Evolutionary conservation across 768 basidiomycete genomes (phyloP).

Genomic region (Boletus sp.): DNA sequence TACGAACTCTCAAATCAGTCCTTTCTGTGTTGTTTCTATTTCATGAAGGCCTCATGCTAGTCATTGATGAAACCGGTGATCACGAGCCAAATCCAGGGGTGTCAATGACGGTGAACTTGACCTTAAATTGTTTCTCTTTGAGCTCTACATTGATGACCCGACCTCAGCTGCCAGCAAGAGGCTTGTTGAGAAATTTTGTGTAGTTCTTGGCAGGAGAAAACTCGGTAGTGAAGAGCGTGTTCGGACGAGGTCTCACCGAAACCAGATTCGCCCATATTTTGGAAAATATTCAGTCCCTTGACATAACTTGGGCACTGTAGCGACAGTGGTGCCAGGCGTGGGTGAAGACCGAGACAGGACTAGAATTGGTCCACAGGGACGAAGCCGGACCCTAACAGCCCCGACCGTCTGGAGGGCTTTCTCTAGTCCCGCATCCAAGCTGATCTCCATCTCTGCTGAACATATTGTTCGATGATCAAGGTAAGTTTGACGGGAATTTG

Average conservation of each 20-base stretch:
- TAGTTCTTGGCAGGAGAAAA: conserved; percentile 91
- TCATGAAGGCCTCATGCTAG: background rate
- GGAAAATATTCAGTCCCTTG: background rate
- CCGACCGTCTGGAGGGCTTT: too few relatives aligned
- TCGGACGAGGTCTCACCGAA: conserved; percentile 94
- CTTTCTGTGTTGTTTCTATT: background rate
- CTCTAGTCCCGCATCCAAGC: too few relatives aligned
- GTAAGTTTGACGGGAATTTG: too few relatives aligned
- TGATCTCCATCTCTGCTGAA: too few relatives aligned
- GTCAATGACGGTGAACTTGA: conserved; percentile 98
- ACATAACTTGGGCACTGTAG: too few relatives aligned
- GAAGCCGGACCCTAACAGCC: too few relatives aligned
- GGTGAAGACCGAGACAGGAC: too few relatives aligned
- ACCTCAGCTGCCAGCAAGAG: conserved; percentile 89
- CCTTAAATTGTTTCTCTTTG: conserved; percentile 98
- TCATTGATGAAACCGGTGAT: background rate
- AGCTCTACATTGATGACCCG: conserved; percentile 99
- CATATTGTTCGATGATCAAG: too few relatives aligned
- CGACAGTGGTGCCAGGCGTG: too few relatives aligned
- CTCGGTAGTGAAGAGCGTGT: conserved; percentile 98
- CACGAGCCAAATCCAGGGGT: conserved; percentile 36
- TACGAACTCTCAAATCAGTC: too few relatives aligned
- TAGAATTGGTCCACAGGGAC: too few relatives aligned
- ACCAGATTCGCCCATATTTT: conserved; percentile 81
- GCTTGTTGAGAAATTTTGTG: conserved; percentile 72